Evolutionary conservation across 2,329 filamentous ascomycete species (phyloP), one percentile per base, ranked within the genome.

Genomic region (Venturia aucupariae): DNA sequence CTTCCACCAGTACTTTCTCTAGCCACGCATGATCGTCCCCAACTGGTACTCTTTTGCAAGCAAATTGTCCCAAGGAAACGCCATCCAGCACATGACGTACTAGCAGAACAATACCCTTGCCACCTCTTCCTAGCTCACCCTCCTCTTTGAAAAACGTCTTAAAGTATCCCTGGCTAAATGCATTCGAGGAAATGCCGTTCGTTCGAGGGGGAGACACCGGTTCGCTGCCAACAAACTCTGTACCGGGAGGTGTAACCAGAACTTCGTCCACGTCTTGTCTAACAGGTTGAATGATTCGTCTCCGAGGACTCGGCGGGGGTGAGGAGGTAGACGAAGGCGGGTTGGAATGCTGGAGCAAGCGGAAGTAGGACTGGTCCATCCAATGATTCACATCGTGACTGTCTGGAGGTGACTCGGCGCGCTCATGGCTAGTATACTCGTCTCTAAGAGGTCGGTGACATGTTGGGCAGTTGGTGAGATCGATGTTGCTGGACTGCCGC

Each of bases 41-140:
- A 0, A 99, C 94, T 0, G 94, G 95, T 0, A 99, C 92, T 57
- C 95, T 86, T 76, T 99, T 99, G 80, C 94, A 99, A 15, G 94
- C 94, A 75, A 96, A 99, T 68, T 94, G 84, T 1, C 94, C 94
- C 1, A 99, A 81, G 39, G 87, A 84, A 55, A 96, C 93, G 27
- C 90, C 88, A 74, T 97, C 94, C 65, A 99, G 85, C 68, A 96
- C 83, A 76, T 99, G 94, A 66, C 90, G 86, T 11, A 99, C 94
- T n/a, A 97, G 81, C 59, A 99, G 77, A 1, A 99, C 94, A 3
- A 99, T 92, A 0, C 94, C 94, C 73, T 96, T 96, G 3, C 95
- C 94, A 27, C 95, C 94, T 71, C 89, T 85, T 0, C 94, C 94
- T 0, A 99, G 81, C 71, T 93, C 88, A 5, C 84, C 82, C 75